These are phyloP conservation scores for Tetrastigma voinierianum DNA, from an alignment of 164 flowering plant genomes.

Conservation along the genomic window DNA sequence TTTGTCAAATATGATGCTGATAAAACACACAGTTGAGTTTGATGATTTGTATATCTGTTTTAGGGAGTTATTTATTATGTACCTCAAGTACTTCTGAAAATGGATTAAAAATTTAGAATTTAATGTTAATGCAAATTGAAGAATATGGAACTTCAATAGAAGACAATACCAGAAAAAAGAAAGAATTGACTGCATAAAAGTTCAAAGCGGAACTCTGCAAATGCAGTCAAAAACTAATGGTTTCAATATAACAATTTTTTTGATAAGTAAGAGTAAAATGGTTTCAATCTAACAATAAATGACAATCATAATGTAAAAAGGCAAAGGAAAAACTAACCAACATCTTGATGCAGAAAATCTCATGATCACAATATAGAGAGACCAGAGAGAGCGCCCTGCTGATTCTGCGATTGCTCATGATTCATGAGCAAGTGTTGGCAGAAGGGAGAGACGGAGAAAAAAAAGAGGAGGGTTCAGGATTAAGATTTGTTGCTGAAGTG, in stretches of 20 bases:
- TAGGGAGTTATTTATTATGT: neutral
- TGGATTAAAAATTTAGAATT: neutral
- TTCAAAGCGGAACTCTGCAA: conserved; percentile 93
- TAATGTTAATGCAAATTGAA: neutral
- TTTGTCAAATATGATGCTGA: neutral
- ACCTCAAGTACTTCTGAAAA: neutral
- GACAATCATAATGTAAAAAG: neutral
- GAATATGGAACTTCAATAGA: neutral
- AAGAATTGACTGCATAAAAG: conserved; percentile 95
- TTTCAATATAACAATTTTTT: too few species aligned
- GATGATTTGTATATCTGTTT: neutral
- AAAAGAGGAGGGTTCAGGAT: neutral
- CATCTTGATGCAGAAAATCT: conserved; percentile 89
- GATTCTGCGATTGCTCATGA: conserved; percentile 72
- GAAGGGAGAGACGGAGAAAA: conserved; percentile 6
- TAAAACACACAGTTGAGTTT: neutral
- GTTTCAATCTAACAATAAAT: neutral
- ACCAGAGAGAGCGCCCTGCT: conserved; percentile 91
- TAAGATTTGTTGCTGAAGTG: neutral
- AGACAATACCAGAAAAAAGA: conserved; percentile 84
- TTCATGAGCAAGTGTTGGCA: too few species aligned
- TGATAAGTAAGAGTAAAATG: too few species aligned
- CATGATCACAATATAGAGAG: conserved; percentile 86
- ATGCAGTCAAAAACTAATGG: too few species aligned
- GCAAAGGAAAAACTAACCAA: conserved; percentile 51